phyloP scores from a whole-genome alignment of 1,284 basidiomycete genomes.

The Amylostereum areolatum region DNA sequence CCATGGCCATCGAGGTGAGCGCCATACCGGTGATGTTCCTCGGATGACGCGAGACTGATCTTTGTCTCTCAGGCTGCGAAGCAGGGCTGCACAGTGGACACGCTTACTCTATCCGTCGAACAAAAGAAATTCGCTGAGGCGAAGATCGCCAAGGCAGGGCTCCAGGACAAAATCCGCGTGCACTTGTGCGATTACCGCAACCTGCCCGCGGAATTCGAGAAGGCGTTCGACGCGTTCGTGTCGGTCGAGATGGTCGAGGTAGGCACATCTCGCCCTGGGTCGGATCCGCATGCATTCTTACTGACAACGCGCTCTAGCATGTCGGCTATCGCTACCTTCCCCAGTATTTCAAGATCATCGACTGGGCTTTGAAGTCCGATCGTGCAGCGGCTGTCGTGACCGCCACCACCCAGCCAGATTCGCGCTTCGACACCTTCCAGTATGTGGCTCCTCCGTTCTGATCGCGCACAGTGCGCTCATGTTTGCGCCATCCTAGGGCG shows the following conservation, averaged over 20 bases:
- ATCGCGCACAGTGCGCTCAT: too few species aligned
- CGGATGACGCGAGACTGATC: not conserved
- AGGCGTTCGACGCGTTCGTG: conserved; percentile 64
- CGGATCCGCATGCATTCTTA: not conserved
- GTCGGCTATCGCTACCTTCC: not conserved
- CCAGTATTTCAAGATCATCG: conserved; percentile 73
- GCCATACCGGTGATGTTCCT: conserved; percentile 43
- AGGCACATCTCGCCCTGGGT: not conserved
- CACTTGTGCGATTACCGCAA: conserved; percentile 74
- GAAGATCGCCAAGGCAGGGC: conserved; percentile 43
- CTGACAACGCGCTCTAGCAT: not conserved
- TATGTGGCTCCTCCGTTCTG: conserved; percentile 26
- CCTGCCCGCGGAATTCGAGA: conserved; percentile 60
- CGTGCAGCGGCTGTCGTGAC: conserved; percentile 72
- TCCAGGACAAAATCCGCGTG: conserved; percentile 55
- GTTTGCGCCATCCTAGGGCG: conserved; percentile 34
- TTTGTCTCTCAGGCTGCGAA: not conserved
- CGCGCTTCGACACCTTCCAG: conserved; percentile 64
- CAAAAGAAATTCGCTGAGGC: conserved; percentile 63
- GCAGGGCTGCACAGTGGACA: conserved; percentile 43
- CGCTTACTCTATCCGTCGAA: conserved; percentile 68
- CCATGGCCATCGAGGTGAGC: conserved; percentile 51
- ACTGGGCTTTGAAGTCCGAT: conserved; percentile 73
- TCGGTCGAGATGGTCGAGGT: conserved; percentile 79
- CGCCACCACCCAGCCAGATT: conserved; percentile 83